phyloP scores from a whole-genome alignment of 768 basidiomycete genomes.

The Trametes meyenii region DNA sequence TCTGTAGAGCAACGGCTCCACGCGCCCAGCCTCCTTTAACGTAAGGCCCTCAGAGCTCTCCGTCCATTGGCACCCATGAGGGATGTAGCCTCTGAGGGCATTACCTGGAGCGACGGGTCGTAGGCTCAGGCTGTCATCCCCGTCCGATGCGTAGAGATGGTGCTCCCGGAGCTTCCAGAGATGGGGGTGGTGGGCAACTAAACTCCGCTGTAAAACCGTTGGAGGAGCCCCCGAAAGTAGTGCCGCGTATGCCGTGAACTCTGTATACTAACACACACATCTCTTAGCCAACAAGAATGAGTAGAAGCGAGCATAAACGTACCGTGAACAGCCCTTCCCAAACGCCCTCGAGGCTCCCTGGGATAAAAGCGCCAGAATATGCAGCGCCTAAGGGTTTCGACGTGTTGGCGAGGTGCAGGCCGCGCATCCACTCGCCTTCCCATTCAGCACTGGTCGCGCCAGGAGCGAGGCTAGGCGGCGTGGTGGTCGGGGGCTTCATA shows the following conservation, averaged over 20 bases:
- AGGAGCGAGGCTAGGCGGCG: slow-evolving; percentile 22
- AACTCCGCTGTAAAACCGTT: slow-evolving; percentile 65
- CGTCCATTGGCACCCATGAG: slow-evolving; percentile 50
- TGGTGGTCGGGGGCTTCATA: slow-evolving; percentile 32
- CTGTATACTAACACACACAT: slow-evolving; percentile 62
- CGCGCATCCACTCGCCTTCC: slow-evolving; percentile 68
- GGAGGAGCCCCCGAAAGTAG: slow-evolving; percentile 73
- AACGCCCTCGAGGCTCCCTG: slow-evolving; percentile 72
- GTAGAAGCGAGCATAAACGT: slow-evolving; percentile 30
- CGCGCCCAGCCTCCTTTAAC: slow-evolving; percentile 47
- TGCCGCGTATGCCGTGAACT: slow-evolving; percentile 82
- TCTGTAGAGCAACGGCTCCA: slow-evolving; percentile 34
- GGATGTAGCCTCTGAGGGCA: slow-evolving; percentile 64
- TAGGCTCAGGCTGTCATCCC: slow-evolving; percentile 30
- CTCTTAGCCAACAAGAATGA: not conserved
- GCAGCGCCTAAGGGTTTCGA: slow-evolving; percentile 38
- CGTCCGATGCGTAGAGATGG: slow-evolving; percentile 46
- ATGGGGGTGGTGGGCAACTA: slow-evolving; percentile 83
- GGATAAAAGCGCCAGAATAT: slow-evolving; percentile 52
- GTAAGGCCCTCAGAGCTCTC: slow-evolving; percentile 53
- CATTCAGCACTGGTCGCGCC: slow-evolving; percentile 52
- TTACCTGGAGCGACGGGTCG: slow-evolving; percentile 57
- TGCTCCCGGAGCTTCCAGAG: slow-evolving; percentile 88
- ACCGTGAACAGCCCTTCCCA: slow-evolving; percentile 85
- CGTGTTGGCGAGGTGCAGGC: slow-evolving; percentile 24